Percentiles rank a stretch among this genome's conserved stretches.
Evolutionary conservation across 441 rosid species (phyloP).

Genomic region (Metrosideros polymorpha): DNA sequence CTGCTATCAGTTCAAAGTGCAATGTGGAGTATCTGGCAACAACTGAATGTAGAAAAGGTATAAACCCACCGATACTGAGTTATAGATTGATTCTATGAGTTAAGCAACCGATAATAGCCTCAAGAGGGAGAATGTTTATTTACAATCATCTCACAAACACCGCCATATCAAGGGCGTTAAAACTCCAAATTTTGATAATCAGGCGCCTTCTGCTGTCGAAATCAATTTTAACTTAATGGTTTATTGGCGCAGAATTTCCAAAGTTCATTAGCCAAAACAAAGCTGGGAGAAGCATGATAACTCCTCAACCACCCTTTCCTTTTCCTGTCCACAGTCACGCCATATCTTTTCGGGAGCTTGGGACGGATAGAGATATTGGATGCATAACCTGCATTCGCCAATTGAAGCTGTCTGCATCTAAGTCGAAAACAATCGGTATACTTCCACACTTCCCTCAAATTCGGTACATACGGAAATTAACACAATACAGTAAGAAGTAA

Average conservation of each 20-base stretch:
- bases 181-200: not conserved
- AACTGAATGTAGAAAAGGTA: not conserved
- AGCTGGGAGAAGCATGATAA: not conserved
- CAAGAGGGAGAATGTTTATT: not conserved
- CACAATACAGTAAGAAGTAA: not conserved
- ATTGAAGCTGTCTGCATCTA: not conserved
- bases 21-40: not conserved
- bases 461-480: not conserved
- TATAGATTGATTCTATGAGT: not conserved
- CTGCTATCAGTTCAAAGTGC: not conserved
- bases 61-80: not conserved
- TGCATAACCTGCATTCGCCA: accelerated
- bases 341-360: not conserved
- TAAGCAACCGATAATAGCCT: not conserved
- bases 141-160: not conserved
- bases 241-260: not conserved
- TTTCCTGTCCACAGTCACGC: not conserved
- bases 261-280: not conserved
- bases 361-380: not conserved
- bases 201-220: not conserved
- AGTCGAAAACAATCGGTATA: not conserved
- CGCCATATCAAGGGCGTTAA: not conserved
- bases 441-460: not conserved
- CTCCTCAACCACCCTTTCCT: not conserved
- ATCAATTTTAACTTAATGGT: not conserved